Evolutionary conservation across 2,329 filamentous ascomycete genomes (phyloP).

Genomic region (Mollisiaceae sp.): DNA sequence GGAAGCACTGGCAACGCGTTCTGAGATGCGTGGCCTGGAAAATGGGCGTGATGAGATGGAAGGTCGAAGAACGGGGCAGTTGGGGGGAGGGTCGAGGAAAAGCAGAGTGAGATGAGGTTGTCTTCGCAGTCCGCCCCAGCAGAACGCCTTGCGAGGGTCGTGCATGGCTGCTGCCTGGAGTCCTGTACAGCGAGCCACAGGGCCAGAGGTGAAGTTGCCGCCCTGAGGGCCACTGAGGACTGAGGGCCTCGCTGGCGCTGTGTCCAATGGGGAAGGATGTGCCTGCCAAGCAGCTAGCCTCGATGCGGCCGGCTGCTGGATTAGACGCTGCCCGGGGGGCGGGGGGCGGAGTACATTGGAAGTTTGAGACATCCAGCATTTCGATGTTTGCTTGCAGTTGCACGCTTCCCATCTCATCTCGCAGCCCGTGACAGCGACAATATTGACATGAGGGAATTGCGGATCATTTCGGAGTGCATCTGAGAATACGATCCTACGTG

Average conservation of each 20-base stretch:
- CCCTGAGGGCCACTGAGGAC: not conserved
- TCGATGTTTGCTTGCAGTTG: constrained; percentile 4
- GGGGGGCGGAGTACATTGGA: not conserved
- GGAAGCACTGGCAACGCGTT: constrained; percentile 9
- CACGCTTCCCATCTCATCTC: not conserved
- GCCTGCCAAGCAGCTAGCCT: not conserved
- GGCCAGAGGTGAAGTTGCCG: constrained; percentile 1
- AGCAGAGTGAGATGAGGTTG: not conserved
- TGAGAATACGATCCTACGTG: not conserved
- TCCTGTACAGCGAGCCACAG: constrained; percentile 6
- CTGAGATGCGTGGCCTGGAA: not conserved
- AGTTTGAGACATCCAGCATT: not conserved
- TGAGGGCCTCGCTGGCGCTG: not conserved
- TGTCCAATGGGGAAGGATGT: not conserved
- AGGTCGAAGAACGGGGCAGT: not conserved
- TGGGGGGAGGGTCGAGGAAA: not conserved
- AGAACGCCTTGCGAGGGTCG: not conserved
- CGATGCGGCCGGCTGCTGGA: not conserved
- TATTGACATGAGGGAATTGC: not conserved
- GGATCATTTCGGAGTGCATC: not conserved
- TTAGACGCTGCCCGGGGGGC: not conserved
- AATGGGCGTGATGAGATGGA: constrained; percentile 6
- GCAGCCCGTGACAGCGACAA: not conserved
- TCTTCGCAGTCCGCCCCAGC: not conserved
- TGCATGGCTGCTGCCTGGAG: constrained; percentile 2